Conservation (phyloP, 2,329 filamentous ascomycete genomes). For the Phialemoniopsis sp. region DNA sequence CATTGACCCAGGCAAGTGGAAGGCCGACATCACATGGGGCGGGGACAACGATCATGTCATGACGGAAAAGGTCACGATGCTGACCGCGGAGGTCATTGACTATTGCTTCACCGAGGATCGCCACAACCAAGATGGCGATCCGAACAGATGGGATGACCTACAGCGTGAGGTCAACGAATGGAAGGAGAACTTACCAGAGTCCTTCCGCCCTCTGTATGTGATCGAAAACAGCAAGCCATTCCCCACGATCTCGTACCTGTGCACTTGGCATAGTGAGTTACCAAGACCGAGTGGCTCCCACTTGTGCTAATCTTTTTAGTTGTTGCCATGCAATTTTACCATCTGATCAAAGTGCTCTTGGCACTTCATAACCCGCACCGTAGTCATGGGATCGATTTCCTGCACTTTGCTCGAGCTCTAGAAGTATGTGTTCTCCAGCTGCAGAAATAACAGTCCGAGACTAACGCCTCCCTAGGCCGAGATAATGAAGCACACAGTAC, state of each 20-base stretch:
- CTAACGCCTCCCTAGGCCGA: neutral
- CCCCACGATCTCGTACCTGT: slow-evolving; percentile 1
- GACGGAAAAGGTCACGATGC: slow-evolving; percentile 1
- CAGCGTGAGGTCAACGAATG: neutral
- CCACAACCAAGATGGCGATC: too few species aligned
- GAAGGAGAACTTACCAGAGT: neutral
- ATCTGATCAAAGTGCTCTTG: neutral
- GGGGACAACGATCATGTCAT: slow-evolving; percentile 1
- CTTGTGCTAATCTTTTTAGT: neutral
- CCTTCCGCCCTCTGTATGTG: neutral
- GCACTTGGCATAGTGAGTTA: slow-evolving; percentile 2
- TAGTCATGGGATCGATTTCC: neutral
- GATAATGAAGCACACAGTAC: neutral
- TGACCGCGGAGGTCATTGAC: slow-evolving; percentile 1
- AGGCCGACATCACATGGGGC: neutral
- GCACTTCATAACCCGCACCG: slow-evolving; percentile 1
- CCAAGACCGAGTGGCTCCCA: neutral
- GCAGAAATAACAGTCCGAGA: neutral
- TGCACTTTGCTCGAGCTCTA: neutral
- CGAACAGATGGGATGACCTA: neutral
- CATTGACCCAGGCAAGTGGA: slow-evolving; percentile 1
- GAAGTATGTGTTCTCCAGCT: neutral
- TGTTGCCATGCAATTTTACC: slow-evolving; percentile 3
- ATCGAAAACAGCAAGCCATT: slow-evolving; percentile 1
- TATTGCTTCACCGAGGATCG: neutral